These are phyloP conservation scores for Globisporangium splendens DNA, from an alignment of 352 stramenopile species.

Conservation along the genomic window DNA sequence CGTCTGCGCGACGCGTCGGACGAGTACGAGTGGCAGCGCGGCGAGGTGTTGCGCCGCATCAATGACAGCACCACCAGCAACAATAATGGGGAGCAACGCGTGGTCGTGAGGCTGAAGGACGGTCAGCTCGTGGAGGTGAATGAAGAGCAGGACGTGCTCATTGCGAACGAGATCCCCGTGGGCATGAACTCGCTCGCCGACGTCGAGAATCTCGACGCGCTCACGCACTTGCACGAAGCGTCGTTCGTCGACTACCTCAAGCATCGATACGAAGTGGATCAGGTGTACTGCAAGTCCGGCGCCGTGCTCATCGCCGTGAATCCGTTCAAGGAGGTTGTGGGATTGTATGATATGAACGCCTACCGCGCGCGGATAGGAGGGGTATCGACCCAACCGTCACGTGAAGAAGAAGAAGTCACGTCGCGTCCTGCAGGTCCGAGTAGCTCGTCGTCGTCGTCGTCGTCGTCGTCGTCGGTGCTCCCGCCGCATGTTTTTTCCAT, in stretches of 20 bases:
- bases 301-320: slow-evolving; percentile 78
- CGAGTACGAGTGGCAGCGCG: slow-evolving; percentile 48
- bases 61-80: slow-evolving; percentile 13
- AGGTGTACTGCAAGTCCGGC: slow-evolving; percentile 76
- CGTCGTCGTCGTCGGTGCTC: slow-evolving; percentile 24
- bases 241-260: slow-evolving; percentile 79
- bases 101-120: slow-evolving; percentile 42
- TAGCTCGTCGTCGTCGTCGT: slow-evolving; percentile 15
- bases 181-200: slow-evolving; percentile 36
- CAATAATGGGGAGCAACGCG: slow-evolving; percentile 9
- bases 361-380: slow-evolving; percentile 28
- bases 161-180: slow-evolving; percentile 38
- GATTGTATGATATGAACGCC: slow-evolving; percentile 54
- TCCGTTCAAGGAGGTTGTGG: slow-evolving; percentile 68
- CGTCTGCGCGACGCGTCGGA: slow-evolving; percentile 26
- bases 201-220: slow-evolving; percentile 65
- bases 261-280: slow-evolving; percentile 62
- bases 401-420: background rate
- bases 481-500: slow-evolving; percentile 82
- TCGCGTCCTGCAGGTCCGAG: background rate
- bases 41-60: slow-evolving; percentile 34
- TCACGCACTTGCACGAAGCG: slow-evolving; percentile 77
- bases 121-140: slow-evolving; percentile 32
- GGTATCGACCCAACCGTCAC: background rate
- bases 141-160: slow-evolving; percentile 54